phyloP scores from a whole-genome alignment of 306 rosid genomes.

The Styphnolobium japonicum region DNA sequence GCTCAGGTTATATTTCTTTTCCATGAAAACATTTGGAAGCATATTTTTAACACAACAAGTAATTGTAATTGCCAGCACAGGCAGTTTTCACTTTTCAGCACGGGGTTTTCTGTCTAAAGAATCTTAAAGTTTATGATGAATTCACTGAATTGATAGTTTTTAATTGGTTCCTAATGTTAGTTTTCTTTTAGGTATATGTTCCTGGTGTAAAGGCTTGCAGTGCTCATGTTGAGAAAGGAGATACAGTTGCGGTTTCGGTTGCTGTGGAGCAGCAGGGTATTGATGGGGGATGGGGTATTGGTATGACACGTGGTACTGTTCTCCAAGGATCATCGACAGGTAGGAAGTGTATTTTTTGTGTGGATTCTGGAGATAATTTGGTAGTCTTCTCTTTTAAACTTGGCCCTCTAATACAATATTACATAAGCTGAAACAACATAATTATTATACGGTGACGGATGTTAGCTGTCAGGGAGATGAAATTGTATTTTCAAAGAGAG shows the following conservation, averaged over 20 bases:
- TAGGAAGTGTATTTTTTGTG: constrained; percentile 26
- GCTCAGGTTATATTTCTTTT: constrained; percentile 65
- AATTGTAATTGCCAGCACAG: background rate
- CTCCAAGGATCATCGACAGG: constrained; percentile 75
- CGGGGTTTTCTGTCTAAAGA: background rate
- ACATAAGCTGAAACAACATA: background rate
- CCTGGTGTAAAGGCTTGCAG: constrained; percentile 96
- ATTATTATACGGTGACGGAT: background rate
- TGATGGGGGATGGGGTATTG: constrained; percentile 76
- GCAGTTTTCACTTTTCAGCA: background rate
- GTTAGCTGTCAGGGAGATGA: background rate
- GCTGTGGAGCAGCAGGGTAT: constrained; percentile 75
- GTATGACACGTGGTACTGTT: constrained; percentile 82
- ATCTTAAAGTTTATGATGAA: background rate
- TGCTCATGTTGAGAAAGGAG: constrained; percentile 91
- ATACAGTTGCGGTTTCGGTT: constrained; percentile 74
- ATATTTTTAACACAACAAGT: background rate
- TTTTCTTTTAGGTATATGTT: constrained; percentile 63
- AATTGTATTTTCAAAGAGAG: constrained; percentile 13
- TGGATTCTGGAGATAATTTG: constrained; percentile 12
- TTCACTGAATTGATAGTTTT: background rate
- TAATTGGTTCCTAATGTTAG: constrained; percentile 29
- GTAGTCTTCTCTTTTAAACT: background rate
- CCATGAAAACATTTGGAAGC: background rate
- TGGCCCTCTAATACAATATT: background rate